Conservation (phyloP, 177 flowering plant genomes). For the Tripterygium wilfordii region DNA sequence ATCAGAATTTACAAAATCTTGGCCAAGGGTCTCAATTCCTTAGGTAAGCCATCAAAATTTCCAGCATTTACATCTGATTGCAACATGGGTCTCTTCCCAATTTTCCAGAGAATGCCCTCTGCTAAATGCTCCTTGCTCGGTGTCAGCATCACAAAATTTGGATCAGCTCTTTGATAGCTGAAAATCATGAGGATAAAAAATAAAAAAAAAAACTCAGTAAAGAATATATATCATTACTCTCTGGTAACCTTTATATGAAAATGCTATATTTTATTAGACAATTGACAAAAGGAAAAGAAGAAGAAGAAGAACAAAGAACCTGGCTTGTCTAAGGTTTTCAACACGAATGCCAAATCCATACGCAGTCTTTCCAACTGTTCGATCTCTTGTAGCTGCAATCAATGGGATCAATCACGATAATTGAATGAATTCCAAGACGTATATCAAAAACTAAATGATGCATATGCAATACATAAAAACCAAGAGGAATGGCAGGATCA, state of each 20-base stretch:
- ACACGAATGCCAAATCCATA: slow-evolving; percentile 75
- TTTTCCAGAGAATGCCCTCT: slow-evolving; percentile 61
- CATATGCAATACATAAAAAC: too few species aligned
- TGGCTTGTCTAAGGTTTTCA: slow-evolving; percentile 86
- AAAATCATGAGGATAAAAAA: neutral
- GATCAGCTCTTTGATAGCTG: slow-evolving; percentile 92
- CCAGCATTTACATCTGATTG: slow-evolving; percentile 64
- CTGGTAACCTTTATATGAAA: neutral
- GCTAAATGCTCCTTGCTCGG: slow-evolving; percentile 92
- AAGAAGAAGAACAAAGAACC: slow-evolving; percentile 22
- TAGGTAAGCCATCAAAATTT: slow-evolving; percentile 62
- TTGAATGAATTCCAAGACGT: neutral
- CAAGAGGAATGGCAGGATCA: too few species aligned
- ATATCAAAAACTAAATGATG: too few species aligned
- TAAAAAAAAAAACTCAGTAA: neutral
- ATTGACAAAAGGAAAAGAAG: neutral
- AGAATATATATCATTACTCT: neutral
- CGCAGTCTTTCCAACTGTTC: slow-evolving; percentile 37
- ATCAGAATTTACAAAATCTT: slow-evolving; percentile 58
- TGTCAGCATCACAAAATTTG: slow-evolving; percentile 88
- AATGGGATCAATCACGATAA: too few species aligned
- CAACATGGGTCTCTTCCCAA: slow-evolving; percentile 62
- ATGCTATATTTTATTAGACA: too few species aligned
- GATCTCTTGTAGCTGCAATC: slow-evolving; percentile 81
- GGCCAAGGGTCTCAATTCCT: slow-evolving; percentile 70